Percentiles rank a stretch among this genome's conserved stretches.
These are phyloP conservation scores for Fusarium neocosmosporiellum DNA, from an alignment of 2,329 filamentous ascomycete species.

Conservation along the genomic window DNA sequence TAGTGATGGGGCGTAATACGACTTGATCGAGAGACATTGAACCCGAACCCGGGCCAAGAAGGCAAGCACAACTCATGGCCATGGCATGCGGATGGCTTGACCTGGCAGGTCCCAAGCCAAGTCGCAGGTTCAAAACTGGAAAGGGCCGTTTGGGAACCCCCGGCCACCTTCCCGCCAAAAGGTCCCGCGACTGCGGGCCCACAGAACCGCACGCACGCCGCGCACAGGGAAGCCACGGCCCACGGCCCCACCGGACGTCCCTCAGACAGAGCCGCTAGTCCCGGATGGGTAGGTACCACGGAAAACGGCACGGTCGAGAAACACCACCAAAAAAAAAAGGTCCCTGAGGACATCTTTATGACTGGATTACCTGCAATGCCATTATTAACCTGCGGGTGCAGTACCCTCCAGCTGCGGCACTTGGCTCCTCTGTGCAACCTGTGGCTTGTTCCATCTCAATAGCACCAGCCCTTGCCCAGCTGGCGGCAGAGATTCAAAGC, in stretches of 20 bases:
- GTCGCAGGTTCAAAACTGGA: conserved; percentile 38
- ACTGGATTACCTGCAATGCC: background rate
- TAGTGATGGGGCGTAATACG: conserved; percentile 17
- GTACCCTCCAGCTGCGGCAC: background rate
- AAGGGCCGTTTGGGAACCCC: conserved; percentile 15
- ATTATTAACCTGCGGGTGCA: background rate
- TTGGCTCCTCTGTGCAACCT: background rate
- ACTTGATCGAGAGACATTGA: conserved; percentile 9
- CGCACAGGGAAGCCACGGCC: conserved; percentile 36
- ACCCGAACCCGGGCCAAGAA: background rate
- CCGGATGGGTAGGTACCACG: conserved; percentile 39
- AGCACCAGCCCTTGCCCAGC: background rate
- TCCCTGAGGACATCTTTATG: background rate
- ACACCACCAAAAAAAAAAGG: conserved; percentile 18
- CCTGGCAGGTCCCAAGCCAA: conserved; percentile 24
- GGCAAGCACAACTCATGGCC: conserved; percentile 20
- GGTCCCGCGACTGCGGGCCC: conserved; percentile 43
- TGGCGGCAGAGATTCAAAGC: conserved; percentile 24
- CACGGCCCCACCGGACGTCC: conserved; percentile 28
- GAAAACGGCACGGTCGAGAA: conserved; percentile 31
- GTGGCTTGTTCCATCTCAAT: background rate
- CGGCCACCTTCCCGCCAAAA: conserved; percentile 43
- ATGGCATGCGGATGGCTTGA: conserved; percentile 18
- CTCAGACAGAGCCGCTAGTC: conserved; percentile 35
- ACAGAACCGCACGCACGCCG: conserved; percentile 32